Conservation (phyloP, 768 basidiomycete species). For the Leccinum uliginosum region DNA sequence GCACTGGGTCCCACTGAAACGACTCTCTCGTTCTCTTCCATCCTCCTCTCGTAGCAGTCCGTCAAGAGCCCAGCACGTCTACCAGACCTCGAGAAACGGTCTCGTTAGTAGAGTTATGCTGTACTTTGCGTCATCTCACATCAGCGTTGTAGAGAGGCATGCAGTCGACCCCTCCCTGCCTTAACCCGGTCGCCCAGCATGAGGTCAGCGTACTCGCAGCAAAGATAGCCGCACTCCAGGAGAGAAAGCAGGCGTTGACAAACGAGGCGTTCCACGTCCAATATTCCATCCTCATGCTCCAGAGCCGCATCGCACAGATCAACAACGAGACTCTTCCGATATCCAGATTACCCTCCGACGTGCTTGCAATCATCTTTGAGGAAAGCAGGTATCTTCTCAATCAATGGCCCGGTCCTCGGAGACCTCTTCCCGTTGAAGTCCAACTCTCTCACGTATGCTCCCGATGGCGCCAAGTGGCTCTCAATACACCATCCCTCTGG, state of each 20-base stretch:
- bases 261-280: constrained; percentile 26
- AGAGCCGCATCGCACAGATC: constrained; percentile 31
- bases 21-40: not conserved
- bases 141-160: constrained; percentile 17
- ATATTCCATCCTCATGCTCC: constrained; percentile 25
- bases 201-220: constrained; percentile 24
- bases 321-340: constrained; percentile 29
- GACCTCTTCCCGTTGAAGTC: constrained; percentile 30
- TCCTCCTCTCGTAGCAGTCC: not conserved
- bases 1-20: not conserved
- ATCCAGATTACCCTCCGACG: constrained; percentile 28
- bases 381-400: constrained; percentile 27
- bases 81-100: constrained; percentile 19
- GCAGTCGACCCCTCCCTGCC: constrained; percentile 10
- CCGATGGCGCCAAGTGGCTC: constrained; percentile 34
- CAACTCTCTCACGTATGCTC: constrained; percentile 34
- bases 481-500: constrained; percentile 34
- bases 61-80: not conserved
- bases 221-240: constrained; percentile 20
- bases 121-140: constrained; percentile 18
- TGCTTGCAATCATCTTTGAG: constrained; percentile 33
- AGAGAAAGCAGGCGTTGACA: constrained; percentile 17
- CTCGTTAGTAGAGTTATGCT: constrained; percentile 20
- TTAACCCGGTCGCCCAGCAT: constrained; percentile 22
- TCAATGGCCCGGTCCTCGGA: constrained; percentile 24